phyloP scores from a whole-genome alignment of 208 protist species.

The Paratrypanosoma confusum region DNA sequence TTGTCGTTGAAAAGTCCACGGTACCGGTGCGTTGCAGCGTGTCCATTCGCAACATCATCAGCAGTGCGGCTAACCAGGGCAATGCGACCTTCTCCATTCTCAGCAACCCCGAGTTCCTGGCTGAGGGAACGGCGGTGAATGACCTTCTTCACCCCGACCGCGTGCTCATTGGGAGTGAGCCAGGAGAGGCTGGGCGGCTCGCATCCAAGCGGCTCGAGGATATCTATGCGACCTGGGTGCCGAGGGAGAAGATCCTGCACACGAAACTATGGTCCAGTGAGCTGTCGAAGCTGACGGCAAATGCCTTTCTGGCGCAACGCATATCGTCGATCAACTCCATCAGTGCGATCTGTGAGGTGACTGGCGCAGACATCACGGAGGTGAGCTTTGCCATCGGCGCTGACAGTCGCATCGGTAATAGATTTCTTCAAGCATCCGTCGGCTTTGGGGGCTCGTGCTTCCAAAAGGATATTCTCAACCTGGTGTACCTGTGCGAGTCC shows the following conservation, averaged over 20 bases:
- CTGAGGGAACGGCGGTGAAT: conserved; percentile 83
- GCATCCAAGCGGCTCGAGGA: conserved; percentile 39
- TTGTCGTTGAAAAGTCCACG: conserved; percentile 94
- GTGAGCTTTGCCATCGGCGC: conserved; percentile 62
- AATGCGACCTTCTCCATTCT: conserved; percentile 84
- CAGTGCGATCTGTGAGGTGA: conserved; percentile 87
- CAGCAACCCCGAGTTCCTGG: conserved; percentile 97
- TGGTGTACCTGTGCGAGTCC: conserved; percentile 93
- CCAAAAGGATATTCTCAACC: conserved; percentile 97
- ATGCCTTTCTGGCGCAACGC: conserved; percentile 96
- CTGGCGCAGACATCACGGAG: conserved; percentile 78
- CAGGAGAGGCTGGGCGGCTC: conserved; percentile 25
- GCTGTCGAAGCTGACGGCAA: conserved; percentile 95
- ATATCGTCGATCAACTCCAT: conserved; percentile 97
- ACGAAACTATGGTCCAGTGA: conserved; percentile 96
- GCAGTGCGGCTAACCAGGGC: conserved; percentile 10
- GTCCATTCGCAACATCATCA: conserved; percentile 29
- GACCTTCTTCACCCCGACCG: conserved; percentile 92
- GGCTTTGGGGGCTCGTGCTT: conserved; percentile 95
- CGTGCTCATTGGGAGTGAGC: conserved; percentile 92
- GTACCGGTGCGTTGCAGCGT: conserved; percentile 67
- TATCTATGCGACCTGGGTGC: conserved; percentile 90
- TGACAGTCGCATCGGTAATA: conserved; percentile 89
- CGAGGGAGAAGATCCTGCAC: conserved; percentile 77
- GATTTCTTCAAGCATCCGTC: conserved; percentile 90